Evolutionary conservation across 2,329 filamentous ascomycete genomes (phyloP), one percentile per base, ranked within the genome.

Genomic region (Fusarium staphyleae): DNA sequence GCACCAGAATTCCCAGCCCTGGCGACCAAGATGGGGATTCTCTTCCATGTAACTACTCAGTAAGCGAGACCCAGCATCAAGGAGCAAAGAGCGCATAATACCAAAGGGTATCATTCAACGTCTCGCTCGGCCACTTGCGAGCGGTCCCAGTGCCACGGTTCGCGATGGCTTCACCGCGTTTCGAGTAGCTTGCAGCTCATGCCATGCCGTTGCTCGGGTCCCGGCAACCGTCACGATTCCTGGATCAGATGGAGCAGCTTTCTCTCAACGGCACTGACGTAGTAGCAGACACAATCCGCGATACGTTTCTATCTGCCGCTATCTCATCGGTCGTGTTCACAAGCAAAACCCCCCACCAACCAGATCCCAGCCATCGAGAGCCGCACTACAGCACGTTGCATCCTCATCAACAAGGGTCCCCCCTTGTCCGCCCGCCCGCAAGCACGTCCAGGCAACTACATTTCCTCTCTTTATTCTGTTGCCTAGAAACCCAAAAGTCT

Each of bases 371-470:
- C 37, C n/a, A 15, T 19, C 14, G 10, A 57, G 48, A 60, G 45
- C 56, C 49, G 36, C 56, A 60, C 48, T 37, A 50, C n/a, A n/a
- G n/a, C n/a, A n/a, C 46, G 48, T 54, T 57, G 52, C 56, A 60
- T 51, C 24, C 24, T 33, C 10, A 39, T 14, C 30, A 22, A 22
- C 19, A 22, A 22, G 19, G 19, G 19, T 4, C 4, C 44, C 24
- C n/a, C 26, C 44, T 19, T n/a, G 19, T 8, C 15, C 42, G 40
- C 34, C 15, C 12, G 9, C 39, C 18, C n/a, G n/a, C n/a, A n/a
- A n/a, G n/a, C n/a, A n/a, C n/a, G n/a, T 59, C 49, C 30, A 60
- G 57, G 57, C 57, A 57, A 42, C 54, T 22, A 46, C 42, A 48
- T 55, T 52, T 29, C 18, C 34, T 28, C 8, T 49, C 36, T 42